These are phyloP conservation scores for Alternaria sp. DNA, from an alignment of 2,329 filamentous ascomycete species.

Conservation along the genomic window DNA sequence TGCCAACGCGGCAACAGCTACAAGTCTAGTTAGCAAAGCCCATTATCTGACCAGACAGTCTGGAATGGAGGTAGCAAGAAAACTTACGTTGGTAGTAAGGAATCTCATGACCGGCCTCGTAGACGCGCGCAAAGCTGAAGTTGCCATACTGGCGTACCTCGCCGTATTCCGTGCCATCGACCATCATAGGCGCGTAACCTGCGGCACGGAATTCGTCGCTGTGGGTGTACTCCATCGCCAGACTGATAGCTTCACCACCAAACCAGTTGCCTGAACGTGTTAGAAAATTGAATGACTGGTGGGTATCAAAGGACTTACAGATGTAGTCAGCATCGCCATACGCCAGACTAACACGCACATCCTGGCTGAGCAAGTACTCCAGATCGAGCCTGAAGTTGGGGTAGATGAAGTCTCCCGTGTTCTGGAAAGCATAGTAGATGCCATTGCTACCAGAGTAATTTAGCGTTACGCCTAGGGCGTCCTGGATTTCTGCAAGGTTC, in stretches of 20 bases:
- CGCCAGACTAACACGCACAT: conserved; percentile 46
- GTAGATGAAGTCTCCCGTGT: conserved; percentile 63
- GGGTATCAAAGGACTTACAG: conserved; percentile 33
- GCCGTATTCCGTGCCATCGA: conserved; percentile 50
- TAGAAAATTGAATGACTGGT: background rate
- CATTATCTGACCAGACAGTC: background rate
- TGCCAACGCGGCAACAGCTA: conserved; percentile 41
- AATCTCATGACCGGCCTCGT: conserved; percentile 52
- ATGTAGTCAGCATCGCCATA: conserved; percentile 49
- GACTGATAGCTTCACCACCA: conserved; percentile 46
- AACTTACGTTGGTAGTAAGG: conserved; percentile 50
- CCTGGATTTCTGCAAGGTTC: conserved; percentile 63
- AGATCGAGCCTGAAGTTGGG: conserved; percentile 60
- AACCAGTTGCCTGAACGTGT: conserved; percentile 46
- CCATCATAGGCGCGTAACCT: conserved; percentile 42
- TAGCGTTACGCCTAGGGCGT: conserved; percentile 67
- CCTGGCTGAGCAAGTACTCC: conserved; percentile 50
- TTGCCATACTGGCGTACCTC: conserved; percentile 50
- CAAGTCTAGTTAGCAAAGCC: background rate
- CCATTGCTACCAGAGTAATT: conserved; percentile 63
- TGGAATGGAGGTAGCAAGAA: background rate
- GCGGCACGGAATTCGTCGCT: conserved; percentile 31
- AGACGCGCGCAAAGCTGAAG: conserved; percentile 49
- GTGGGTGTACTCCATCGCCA: conserved; percentile 48
- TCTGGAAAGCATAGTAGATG: conserved; percentile 60